Conservation (phyloP, 306 rosid species). For the Pterocarpus macrocarpus region DNA sequence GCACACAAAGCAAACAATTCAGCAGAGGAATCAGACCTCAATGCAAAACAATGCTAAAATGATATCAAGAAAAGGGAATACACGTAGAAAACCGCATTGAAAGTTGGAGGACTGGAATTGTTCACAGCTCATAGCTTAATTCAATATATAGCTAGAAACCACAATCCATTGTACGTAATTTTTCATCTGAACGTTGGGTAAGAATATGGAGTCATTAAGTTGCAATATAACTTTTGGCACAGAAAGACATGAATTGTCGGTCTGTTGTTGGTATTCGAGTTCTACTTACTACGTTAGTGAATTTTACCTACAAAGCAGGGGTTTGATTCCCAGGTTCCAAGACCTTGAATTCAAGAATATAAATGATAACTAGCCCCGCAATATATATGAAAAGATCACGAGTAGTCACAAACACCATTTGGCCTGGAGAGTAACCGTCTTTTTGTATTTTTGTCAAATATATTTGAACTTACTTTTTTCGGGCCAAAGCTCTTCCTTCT, state of each 20-base stretch:
- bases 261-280: background rate
- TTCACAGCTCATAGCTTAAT: background rate
- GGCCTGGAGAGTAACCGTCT: too few relatives aligned
- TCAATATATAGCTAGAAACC: constrained; percentile 5
- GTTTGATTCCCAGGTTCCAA: too few relatives aligned
- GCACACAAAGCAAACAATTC: background rate
- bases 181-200: constrained; percentile 18
- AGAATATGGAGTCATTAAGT: background rate
- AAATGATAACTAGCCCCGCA: too few relatives aligned
- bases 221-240: constrained; percentile 2
- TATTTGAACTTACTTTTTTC: too few relatives aligned
- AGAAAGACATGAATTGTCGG: background rate
- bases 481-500: too few relatives aligned
- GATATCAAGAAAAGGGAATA: background rate
- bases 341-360: too few relatives aligned
- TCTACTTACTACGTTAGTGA: too few relatives aligned
- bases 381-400: too few relatives aligned
- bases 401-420: too few relatives aligned
- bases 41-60: constrained; percentile 7
- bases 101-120: background rate
- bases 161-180: constrained; percentile 2
- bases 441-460: too few relatives aligned
- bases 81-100: background rate
- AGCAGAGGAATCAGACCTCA: background rate
- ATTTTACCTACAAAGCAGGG: too few relatives aligned